Base-by-base conservation (phyloP, 2,329 filamentous ascomycete species). In the Diaporthe capsici region DNA sequence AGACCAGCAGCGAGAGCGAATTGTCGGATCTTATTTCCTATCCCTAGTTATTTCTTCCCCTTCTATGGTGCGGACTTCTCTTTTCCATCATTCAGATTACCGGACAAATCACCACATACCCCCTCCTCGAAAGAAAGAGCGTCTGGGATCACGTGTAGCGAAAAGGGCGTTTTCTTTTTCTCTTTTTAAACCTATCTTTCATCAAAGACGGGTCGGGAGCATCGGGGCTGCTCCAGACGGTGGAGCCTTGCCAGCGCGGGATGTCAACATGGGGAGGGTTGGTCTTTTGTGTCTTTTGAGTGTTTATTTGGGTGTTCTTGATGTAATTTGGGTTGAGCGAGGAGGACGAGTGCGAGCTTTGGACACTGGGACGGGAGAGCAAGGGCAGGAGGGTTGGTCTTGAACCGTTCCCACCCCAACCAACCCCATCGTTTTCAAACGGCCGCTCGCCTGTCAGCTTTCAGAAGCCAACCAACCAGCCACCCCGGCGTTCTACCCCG, bases 171-270 rank as follows among this genome's bases (percentile, higher is more conserved):
- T 73, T n/a, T 42, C 39, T 20, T n/a, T 10, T 60, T 51, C 20
- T 49, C 39, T 28, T 63, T 28, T 17, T 31, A 37, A 28, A n/a
- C 42, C 44, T 51, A 34, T 67, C 44, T 37, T 51, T 49, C 63
- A 68, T 68, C 44, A 55, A 73, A 73, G 71, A 73, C 58, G 47
- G 71, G 47, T 68, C n/a, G 71, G 58, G 71, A 55, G 58, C 71
- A 73, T 73, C 47, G 47, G 57, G 34, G 22, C 31, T 51, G 47
- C 65, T 68, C 53, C 65, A 53, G 22, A 28, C 12, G 47, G 31
- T 42, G 65, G 34, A 39, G 65, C 31, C 31, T 68, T 42, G 31
- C 34, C 47, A 68, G 34, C 8, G 22, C 12, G 47, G 47, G 47
- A 53, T 39, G 47, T 42, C 44, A 53, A 68, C 63, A 68, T 37